These are phyloP conservation scores for Metschnikowia proteae DNA, from an alignment of 805 yeast species.

Conservation along the genomic window DNA sequence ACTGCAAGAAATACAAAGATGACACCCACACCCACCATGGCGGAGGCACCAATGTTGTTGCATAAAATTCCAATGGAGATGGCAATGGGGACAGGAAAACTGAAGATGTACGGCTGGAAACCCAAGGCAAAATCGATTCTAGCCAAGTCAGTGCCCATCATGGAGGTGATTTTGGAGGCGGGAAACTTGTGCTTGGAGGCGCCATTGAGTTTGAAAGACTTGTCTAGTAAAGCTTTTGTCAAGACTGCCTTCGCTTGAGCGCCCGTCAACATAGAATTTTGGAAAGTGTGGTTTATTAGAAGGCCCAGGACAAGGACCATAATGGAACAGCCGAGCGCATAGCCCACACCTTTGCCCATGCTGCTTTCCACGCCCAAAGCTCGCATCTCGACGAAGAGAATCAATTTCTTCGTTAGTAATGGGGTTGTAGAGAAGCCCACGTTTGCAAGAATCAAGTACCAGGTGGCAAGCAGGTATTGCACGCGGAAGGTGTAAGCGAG, in stretches of 20 bases:
- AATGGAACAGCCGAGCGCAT: slow-evolving; percentile 36
- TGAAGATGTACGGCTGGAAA: slow-evolving; percentile 59
- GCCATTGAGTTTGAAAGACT: slow-evolving; percentile 59
- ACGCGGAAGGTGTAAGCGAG: slow-evolving; percentile 28
- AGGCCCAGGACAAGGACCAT: slow-evolving; percentile 29
- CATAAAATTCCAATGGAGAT: slow-evolving; percentile 63
- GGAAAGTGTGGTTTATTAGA: slow-evolving; percentile 59
- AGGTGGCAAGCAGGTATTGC: slow-evolving; percentile 24
- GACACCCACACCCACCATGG: slow-evolving; percentile 65
- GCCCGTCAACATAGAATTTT: slow-evolving; percentile 59
- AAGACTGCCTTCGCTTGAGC: slow-evolving; percentile 67
- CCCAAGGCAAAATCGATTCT: slow-evolving; percentile 76
- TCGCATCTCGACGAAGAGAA: slow-evolving; percentile 30
- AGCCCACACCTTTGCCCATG: slow-evolving; percentile 39
- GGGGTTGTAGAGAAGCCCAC: slow-evolving; percentile 30
- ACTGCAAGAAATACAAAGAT: slow-evolving; percentile 48
- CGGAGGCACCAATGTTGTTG: slow-evolving; percentile 66
- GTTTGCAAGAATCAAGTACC: slow-evolving; percentile 24
- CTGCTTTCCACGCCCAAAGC: slow-evolving; percentile 22
- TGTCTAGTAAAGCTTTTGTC: slow-evolving; percentile 65
- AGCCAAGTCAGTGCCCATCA: slow-evolving; percentile 78
- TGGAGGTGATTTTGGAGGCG: slow-evolving; percentile 66
- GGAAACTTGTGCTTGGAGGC: slow-evolving; percentile 58
- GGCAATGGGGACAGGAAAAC: slow-evolving; percentile 61
- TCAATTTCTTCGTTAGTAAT: slow-evolving; percentile 35